phyloP scores from a whole-genome alignment of 2,329 filamentous ascomycete genomes.

The Talaromyces sp. region DNA sequence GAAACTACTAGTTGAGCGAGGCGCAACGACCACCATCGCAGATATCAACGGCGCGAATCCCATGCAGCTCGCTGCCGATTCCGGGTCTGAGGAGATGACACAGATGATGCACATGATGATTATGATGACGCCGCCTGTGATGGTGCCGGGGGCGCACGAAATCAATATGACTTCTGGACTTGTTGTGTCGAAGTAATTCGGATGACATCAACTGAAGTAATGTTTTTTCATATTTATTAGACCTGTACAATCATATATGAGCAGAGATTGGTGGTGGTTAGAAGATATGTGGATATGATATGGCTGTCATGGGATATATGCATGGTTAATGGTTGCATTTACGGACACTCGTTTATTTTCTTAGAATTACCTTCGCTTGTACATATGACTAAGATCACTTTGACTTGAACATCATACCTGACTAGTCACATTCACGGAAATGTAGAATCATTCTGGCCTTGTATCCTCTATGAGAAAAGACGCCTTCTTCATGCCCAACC shows the following conservation, averaged over 20 bases:
- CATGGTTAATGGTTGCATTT: slow-evolving; percentile 12
- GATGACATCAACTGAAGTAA: background rate
- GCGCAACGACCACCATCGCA: slow-evolving; percentile 2
- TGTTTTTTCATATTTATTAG: no score
- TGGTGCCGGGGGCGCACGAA: slow-evolving; percentile 2
- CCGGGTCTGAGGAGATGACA: slow-evolving; percentile 5
- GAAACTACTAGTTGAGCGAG: slow-evolving; percentile 8
- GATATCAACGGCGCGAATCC: slow-evolving; percentile 9
- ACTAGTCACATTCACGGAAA: background rate
- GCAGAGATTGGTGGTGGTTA: background rate
- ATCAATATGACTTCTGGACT: background rate
- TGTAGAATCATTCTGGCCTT: background rate
- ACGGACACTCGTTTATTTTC: slow-evolving; percentile 10
- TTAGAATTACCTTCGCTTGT: slow-evolving; percentile 6
- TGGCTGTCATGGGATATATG: background rate
- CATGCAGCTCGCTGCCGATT: slow-evolving; percentile 14
- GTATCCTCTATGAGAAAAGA: background rate
- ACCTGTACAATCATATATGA: slow-evolving; percentile 6
- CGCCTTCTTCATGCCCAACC: background rate
- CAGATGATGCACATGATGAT: slow-evolving; percentile 16
- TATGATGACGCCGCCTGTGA: slow-evolving; percentile 8
- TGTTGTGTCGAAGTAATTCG: slow-evolving; percentile 1
- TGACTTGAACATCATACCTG: background rate
- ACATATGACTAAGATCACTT: background rate
- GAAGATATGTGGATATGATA: background rate